Evolutionary conservation across 2,329 filamentous ascomycete species (phyloP), one percentile per base, ranked within the genome.

Genomic region (Venturia nashicola): DNA sequence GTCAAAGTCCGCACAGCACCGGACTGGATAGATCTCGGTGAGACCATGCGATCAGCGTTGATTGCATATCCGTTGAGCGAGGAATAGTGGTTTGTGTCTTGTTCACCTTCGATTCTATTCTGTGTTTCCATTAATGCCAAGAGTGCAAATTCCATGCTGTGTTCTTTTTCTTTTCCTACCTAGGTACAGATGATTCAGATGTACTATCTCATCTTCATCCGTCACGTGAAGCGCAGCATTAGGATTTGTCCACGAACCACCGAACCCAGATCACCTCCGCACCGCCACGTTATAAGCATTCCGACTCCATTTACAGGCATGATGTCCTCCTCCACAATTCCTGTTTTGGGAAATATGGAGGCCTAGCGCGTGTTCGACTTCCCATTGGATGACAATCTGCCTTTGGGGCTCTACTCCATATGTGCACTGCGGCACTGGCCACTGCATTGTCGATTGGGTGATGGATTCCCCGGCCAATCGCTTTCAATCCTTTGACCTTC

Each of bases 11-110:
- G 42, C 36, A 18, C 34, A 16, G 64, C 61, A 16, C 44, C 46
- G 14, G 61, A 63, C 34, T 63, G 64, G 64, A 34, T 61, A 39
- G 51, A 51, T 27, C 61, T 54, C 14, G 36, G 27, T n/a, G 64
- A 57, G 20, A 51, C 61, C 5, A 54, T 65, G 61, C 51, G 51
- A 40, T 44, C 39, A 36, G 60, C 34, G 72, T 42, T 64, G 23
- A 39, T 44, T 20, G 62, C 62, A 12, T 64, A 64, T 48, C 62
- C 62, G 14, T 14, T 57, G 46, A 34, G 9, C 18, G 43, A 62
- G 51, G 51, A 57, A n/a, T 57, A 36, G 32, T 34, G 32, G 32
- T 57, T 18, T n/a, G 27, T 20, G 18, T 57, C 32, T 36, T 36
- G 14, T n/a, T 14, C 7, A 3, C n/a, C 18, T 36, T 36, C 27